Evolutionary conservation across 2,329 filamentous ascomycete genomes (phyloP).

Genomic region (Orbilia ellipsospora): DNA sequence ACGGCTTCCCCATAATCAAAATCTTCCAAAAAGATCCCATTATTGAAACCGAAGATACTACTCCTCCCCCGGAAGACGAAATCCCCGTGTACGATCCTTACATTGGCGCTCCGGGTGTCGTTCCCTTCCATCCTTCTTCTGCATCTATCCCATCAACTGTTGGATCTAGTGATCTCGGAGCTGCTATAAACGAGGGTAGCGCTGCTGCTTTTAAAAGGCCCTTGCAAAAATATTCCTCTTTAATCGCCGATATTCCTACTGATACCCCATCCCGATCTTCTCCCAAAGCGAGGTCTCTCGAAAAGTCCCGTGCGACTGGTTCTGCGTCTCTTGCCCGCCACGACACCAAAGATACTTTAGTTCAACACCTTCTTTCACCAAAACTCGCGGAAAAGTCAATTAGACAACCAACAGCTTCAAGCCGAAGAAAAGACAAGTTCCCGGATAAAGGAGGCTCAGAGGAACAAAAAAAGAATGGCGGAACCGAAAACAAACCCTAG

Average conservation of each 20-base stretch:
- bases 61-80: not conserved
- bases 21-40: slow-evolving; percentile 3
- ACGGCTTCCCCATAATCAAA: not conserved
- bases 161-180: not conserved
- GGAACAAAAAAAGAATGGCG: slow-evolving; percentile 50
- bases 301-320: not conserved
- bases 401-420: not conserved
- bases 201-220: slow-evolving; percentile 9
- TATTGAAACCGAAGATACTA: not conserved
- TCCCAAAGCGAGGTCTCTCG: not conserved
- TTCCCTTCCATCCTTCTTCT: slow-evolving; percentile 14
- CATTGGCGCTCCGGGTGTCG: slow-evolving; percentile 10
- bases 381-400: slow-evolving; percentile 12
- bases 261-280: not conserved
- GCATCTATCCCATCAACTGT: not conserved
- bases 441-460: not conserved
- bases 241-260: slow-evolving; percentile 14
- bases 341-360: too few relatives aligned
- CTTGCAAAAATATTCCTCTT: slow-evolving; percentile 28
- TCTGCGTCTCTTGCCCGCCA: too few relatives aligned
- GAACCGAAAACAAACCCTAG: slow-evolving; percentile 76
- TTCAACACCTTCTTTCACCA: too few relatives aligned
- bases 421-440: not conserved
- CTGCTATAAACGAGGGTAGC: slow-evolving; percentile 4
- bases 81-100: slow-evolving; percentile 5